These are phyloP conservation scores for Xerocomus brunneocitrinus DNA, from an alignment of 768 basidiomycete genomes.

Conservation along the genomic window DNA sequence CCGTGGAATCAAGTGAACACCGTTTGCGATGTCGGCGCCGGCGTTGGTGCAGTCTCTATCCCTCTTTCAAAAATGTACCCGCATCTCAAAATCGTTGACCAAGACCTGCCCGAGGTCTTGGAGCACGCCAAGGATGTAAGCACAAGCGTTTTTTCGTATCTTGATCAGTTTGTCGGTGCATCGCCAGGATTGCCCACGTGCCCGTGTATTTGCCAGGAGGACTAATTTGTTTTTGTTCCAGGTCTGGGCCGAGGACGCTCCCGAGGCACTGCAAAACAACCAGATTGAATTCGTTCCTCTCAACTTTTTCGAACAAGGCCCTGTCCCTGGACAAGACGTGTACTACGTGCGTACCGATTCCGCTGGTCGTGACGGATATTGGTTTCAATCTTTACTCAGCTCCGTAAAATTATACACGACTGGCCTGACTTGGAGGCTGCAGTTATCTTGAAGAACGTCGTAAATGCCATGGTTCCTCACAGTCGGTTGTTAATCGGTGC, in stretches of 20 bases:
- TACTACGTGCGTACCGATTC: constrained; percentile 19
- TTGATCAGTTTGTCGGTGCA: no score
- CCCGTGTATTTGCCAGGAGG: no score
- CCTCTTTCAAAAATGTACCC: constrained; percentile 25
- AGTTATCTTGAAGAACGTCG: constrained; percentile 29
- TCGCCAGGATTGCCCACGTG: no score
- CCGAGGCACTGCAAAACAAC: neutral
- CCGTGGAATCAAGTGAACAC: constrained; percentile 23
- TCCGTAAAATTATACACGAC: constrained; percentile 19
- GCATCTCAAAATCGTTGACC: constrained; percentile 24
- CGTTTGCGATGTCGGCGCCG: constrained; percentile 29
- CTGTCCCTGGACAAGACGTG: constrained; percentile 17
- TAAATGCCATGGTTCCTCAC: constrained; percentile 24
- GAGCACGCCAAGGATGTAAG: constrained; percentile 19
- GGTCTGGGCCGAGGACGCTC: neutral
- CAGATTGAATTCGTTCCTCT: neutral
- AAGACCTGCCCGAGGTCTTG: constrained; percentile 29
- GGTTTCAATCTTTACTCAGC: no score
- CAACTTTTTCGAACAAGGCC: constrained; percentile 1
- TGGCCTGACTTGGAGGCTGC: constrained; percentile 35
- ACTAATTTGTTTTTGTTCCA: neutral
- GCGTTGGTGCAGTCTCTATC: constrained; percentile 25
- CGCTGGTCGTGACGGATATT: no score
- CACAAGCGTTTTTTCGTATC: neutral
- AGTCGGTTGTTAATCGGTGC: constrained; percentile 33